These are phyloP conservation scores for Sporothrix inflata DNA, from an alignment of 2,329 filamentous ascomycete genomes.

Conservation along the genomic window DNA sequence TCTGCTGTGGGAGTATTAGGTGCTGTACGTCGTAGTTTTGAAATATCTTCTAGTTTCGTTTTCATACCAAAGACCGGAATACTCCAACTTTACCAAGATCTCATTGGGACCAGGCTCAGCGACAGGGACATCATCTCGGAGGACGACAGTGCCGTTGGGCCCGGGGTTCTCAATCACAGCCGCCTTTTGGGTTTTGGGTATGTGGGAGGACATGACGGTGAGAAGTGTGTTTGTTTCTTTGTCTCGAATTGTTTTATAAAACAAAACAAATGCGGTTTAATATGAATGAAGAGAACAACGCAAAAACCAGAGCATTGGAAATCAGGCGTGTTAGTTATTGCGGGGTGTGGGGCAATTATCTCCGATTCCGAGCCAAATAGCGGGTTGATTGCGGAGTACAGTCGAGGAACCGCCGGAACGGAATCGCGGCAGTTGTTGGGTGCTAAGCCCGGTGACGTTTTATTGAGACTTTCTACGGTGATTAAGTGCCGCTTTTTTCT, in stretches of 20 bases:
- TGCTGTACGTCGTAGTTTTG: neutral
- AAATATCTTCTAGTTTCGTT: neutral
- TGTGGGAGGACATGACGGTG: neutral
- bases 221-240: too few relatives aligned
- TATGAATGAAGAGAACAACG: too few relatives aligned
- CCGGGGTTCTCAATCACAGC: constrained; percentile 21
- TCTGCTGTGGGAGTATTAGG: neutral
- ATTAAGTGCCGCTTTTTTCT: too few relatives aligned
- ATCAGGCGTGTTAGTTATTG: constrained; percentile 9
- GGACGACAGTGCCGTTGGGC: neutral
- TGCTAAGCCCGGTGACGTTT: too few relatives aligned
- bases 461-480: too few relatives aligned
- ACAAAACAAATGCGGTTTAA: too few relatives aligned
- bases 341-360: neutral
- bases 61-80: constrained; percentile 5
- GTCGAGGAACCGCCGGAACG: neutral
- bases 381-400: neutral
- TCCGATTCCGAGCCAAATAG: constrained; percentile 5
- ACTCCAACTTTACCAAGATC: constrained; percentile 17
- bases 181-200: constrained; percentile 6
- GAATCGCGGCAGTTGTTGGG: constrained; percentile 6
- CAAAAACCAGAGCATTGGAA: neutral
- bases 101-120: constrained; percentile 15
- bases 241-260: too few relatives aligned
- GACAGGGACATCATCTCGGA: constrained; percentile 7